Conservation (phyloP, 2,329 filamentous ascomycete species). For the Xylariaceae sp. region DNA sequence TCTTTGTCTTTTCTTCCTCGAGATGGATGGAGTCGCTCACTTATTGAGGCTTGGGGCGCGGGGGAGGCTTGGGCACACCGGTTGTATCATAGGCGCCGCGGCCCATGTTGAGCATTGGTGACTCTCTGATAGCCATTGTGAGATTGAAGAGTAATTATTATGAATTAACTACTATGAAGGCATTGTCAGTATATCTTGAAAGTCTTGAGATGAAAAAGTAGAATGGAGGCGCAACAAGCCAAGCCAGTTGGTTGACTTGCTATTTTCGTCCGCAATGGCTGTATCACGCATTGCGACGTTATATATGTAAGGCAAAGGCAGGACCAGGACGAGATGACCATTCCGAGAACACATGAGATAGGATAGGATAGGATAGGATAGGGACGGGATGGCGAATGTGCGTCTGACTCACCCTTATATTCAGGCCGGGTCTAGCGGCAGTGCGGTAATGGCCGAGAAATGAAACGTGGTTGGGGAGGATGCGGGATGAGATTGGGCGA, state of each 20-base stretch:
- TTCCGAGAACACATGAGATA: slow-evolving; percentile 8
- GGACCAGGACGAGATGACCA: slow-evolving; percentile 10
- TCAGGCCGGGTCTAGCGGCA: slow-evolving; percentile 28
- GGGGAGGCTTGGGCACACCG: slow-evolving; percentile 34
- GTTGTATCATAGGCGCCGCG: slow-evolving; percentile 35
- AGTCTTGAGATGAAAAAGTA: slow-evolving; percentile 14
- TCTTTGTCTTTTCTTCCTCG: slow-evolving; percentile 2
- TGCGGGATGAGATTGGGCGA: slow-evolving; percentile 29
- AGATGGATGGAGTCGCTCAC: background rate
- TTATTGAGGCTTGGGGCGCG: slow-evolving; percentile 33
- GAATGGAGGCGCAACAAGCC: background rate
- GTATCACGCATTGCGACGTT: background rate
- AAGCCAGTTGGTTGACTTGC: background rate
- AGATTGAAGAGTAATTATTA: background rate
- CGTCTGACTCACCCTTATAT: slow-evolving; percentile 33
- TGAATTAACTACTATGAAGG: slow-evolving; percentile 7
- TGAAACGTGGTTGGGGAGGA: slow-evolving; percentile 16
- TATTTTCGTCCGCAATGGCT: background rate
- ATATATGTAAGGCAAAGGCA: slow-evolving; percentile 5
- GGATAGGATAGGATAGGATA: slow-evolving; percentile 12
- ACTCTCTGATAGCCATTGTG: slow-evolving; percentile 31
- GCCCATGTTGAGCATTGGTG: slow-evolving; percentile 33
- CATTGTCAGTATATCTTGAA: slow-evolving; percentile 20
- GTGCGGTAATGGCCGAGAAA: slow-evolving; percentile 26
- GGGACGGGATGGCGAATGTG: slow-evolving; percentile 19